These are phyloP conservation scores for Fusarium sp. DNA, from an alignment of 2,329 filamentous ascomycete genomes.

Conservation along the genomic window DNA sequence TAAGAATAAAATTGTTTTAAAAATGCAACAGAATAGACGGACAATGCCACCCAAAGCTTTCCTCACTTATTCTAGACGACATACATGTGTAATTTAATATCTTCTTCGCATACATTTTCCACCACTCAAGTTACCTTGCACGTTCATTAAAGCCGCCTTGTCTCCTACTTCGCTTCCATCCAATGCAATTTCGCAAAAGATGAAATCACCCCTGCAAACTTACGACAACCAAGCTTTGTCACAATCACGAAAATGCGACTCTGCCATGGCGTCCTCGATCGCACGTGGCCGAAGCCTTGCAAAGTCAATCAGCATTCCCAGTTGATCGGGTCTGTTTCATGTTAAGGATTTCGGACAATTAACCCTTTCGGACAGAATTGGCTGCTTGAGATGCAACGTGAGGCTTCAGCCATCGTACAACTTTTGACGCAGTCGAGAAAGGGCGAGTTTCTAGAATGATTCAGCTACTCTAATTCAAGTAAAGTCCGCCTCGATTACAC, in stretches of 20 bases:
- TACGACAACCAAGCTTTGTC: not conserved
- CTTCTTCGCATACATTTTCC: no score
- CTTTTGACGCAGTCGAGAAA: not conserved
- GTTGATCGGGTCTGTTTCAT: conserved; percentile 23
- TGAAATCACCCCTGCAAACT: not conserved
- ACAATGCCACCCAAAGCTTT: no score
- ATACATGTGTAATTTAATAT: no score
- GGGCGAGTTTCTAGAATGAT: no score
- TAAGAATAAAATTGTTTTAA: no score
- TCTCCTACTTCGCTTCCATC: no score
- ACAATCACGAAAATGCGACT: conserved; percentile 1
- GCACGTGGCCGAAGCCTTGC: conserved; percentile 23
- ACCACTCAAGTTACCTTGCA: no score
- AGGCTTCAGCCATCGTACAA: conserved; percentile 4
- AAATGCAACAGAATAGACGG: no score
- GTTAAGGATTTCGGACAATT: not conserved
- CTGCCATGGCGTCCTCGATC: conserved; percentile 16
- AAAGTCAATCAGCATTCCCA: conserved; percentile 25
- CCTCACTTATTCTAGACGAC: no score
- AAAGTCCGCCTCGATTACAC: conserved; percentile 1
- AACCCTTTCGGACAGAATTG: no score
- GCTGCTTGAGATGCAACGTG: not conserved
- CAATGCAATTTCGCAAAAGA: not conserved
- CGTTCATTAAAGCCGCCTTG: no score
- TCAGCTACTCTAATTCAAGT: no score